Conservation (phyloP, 805 yeast genomes). For the Kodamaea leandrae region DNA sequence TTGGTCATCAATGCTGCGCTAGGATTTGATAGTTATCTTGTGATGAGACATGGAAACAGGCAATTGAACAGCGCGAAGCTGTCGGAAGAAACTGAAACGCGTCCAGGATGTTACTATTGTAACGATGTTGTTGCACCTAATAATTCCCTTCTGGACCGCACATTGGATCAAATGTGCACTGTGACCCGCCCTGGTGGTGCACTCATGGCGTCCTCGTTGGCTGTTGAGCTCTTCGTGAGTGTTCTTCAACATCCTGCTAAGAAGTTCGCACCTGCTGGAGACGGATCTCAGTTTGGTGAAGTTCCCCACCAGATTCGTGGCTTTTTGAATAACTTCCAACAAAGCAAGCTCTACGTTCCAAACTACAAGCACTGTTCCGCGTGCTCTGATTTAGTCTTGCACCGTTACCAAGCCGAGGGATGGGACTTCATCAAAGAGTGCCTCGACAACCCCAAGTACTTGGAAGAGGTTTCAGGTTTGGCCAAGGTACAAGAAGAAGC, state of each 20-base stretch:
- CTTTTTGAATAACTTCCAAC: constrained; percentile 63
- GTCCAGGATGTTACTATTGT: constrained; percentile 86
- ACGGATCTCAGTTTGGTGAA: constrained; percentile 52
- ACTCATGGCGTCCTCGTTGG: constrained; percentile 76
- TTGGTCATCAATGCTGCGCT: constrained; percentile 87
- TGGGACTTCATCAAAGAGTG: constrained; percentile 84
- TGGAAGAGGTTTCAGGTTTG: constrained; percentile 81
- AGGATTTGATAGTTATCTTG: constrained; percentile 91
- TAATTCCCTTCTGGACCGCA: constrained; percentile 81
- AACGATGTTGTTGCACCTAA: constrained; percentile 94
- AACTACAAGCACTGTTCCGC: constrained; percentile 82
- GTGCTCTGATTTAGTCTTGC: constrained; percentile 64
- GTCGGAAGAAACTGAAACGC: constrained; percentile 26
- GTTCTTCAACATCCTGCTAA: constrained; percentile 63
- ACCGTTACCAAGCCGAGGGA: constrained; percentile 49
- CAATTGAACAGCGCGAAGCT: not conserved
- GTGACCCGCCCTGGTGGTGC: constrained; percentile 98
- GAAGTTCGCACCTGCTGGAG: constrained; percentile 40
- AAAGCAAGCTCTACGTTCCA: constrained; percentile 65
- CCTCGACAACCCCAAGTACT: constrained; percentile 58
- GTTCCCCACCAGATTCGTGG: constrained; percentile 93
- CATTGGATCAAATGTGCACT: constrained; percentile 97
- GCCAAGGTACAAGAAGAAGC: constrained; percentile 69
- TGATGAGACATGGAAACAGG: constrained; percentile 83
- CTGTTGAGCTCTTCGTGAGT: constrained; percentile 79